Evolutionary conservation across 106 monocot species (phyloP), one percentile per base, ranked within the genome.

Genomic region (Xerophyta viscosa): DNA sequence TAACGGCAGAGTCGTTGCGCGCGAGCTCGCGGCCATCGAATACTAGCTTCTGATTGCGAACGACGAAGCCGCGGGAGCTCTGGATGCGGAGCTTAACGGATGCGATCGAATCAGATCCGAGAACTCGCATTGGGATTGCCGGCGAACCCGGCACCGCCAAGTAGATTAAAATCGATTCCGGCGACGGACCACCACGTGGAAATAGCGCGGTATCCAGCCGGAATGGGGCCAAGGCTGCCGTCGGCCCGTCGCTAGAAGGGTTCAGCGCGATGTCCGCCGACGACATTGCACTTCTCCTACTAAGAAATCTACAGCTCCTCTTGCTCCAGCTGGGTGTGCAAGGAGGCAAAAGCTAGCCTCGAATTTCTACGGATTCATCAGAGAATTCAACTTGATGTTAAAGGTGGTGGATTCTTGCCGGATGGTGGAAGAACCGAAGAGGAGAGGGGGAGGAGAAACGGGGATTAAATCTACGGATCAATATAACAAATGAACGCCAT

Each of bases 21-120:
- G 81, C 51, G 6, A 81, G 63, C 43, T 81, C 81, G 9, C 81
- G 62, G 6, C 81, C 81, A 24, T 54, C 71, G 29, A 76, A 72
- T 9, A 81, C 71, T 21, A 77, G 60, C 53, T 51, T 65, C 66
- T 77, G 77, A 46, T 73, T 69, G 64, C 62, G 77, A 9, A 70
- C 69, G 7, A 66, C 68, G 28, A 66, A 83, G 23, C 82, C 82
- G 26, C 58, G 57, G 45, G 20, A 70, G 42, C 30, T 41, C 52
- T 83, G 82, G 26, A 83, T 77, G 29, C 57, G 66, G 23, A 83
- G 82, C 57, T 77, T 83, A 49, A 83, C 62, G 0, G 77, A 73
- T 9, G 72, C 82, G 10, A 77, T 83, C 13, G 82, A 70, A 23
- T 81, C 81, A 8, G 71, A 67, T 11, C 63, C 81, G 20, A 71